Evolutionary conservation across 2,329 filamentous ascomycete species (phyloP).

Genomic region (Cladosporium sp.): DNA sequence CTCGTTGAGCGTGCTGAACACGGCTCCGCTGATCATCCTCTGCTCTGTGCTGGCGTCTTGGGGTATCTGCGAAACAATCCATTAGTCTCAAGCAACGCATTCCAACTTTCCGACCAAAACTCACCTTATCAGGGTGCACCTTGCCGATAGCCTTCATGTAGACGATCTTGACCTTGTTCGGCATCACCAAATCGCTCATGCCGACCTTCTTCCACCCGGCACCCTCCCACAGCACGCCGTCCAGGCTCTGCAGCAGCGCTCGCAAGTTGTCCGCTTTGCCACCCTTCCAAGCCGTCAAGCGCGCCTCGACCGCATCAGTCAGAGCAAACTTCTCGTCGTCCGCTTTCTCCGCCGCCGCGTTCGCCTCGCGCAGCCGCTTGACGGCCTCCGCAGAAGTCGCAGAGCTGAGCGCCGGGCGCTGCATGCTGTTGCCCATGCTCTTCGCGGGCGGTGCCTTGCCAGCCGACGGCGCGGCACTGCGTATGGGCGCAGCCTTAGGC

Average conservation of each 20-base stretch:
- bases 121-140: constrained; percentile 97
- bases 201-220: constrained; percentile 97
- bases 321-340: constrained; percentile 93
- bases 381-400: constrained; percentile 62
- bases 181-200: constrained; percentile 85
- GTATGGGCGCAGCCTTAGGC: constrained; percentile 34
- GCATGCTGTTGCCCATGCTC: constrained; percentile 19
- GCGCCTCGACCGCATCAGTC: constrained; percentile 75
- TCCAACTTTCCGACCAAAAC: constrained; percentile 21
- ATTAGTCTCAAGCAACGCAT: neutral
- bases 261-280: constrained; percentile 90
- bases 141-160: constrained; percentile 99
- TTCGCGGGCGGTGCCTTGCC: constrained; percentile 17
- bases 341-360: constrained; percentile 74
- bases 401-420: constrained; percentile 25
- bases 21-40: constrained; percentile 59
- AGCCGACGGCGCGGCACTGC: constrained; percentile 6
- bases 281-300: constrained; percentile 73
- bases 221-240: constrained; percentile 82
- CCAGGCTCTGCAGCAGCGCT: constrained; percentile 77
- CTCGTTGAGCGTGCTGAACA: constrained; percentile 60
- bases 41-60: constrained; percentile 61
- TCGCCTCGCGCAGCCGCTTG: constrained; percentile 71
- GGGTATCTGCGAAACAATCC: constrained; percentile 45
- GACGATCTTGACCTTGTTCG: constrained; percentile 90